Evolutionary conservation across 2,329 filamentous ascomycete genomes (phyloP).

Genomic region (Fusarium sacchari): DNA sequence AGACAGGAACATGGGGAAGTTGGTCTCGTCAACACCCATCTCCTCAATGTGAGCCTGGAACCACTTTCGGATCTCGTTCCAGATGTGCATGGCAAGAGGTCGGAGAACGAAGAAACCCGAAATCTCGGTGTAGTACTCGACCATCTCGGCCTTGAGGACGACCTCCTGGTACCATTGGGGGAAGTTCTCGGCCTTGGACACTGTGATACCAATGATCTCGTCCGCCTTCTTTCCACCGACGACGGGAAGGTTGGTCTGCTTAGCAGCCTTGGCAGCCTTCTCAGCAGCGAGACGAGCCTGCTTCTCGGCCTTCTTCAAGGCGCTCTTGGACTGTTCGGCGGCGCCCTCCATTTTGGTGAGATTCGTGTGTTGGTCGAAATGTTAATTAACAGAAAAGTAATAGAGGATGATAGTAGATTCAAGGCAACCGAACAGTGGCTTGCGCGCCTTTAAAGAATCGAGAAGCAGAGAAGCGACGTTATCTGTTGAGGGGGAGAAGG

Average conservation of each 20-base stretch:
- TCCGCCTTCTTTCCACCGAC: constrained; percentile 69
- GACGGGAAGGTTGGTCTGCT: constrained; percentile 61
- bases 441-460: constrained; percentile 26
- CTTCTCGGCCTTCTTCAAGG: constrained; percentile 74
- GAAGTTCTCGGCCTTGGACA: constrained; percentile 86
- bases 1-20: constrained; percentile 96
- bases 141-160: constrained; percentile 95
- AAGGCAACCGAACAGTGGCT: constrained; percentile 22
- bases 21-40: constrained; percentile 93
- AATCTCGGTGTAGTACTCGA: constrained; percentile 94
- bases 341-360: constrained; percentile 48
- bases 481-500: constrained; percentile 24
- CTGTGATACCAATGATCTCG: constrained; percentile 87
- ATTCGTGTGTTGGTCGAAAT: constrained; percentile 15
- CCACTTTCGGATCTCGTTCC: constrained; percentile 73
- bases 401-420: not conserved
- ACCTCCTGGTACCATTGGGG: constrained; percentile 98
- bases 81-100: constrained; percentile 73
- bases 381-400: not conserved
- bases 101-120: constrained; percentile 97
- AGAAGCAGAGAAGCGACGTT: constrained; percentile 24
- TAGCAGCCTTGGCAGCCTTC: constrained; percentile 70
- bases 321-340: constrained; percentile 65
- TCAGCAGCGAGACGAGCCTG: constrained; percentile 68
- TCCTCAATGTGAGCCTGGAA: constrained; percentile 82